Conservation (phyloP, 345 rosid genomes). For the Acer yangbiense region DNA sequence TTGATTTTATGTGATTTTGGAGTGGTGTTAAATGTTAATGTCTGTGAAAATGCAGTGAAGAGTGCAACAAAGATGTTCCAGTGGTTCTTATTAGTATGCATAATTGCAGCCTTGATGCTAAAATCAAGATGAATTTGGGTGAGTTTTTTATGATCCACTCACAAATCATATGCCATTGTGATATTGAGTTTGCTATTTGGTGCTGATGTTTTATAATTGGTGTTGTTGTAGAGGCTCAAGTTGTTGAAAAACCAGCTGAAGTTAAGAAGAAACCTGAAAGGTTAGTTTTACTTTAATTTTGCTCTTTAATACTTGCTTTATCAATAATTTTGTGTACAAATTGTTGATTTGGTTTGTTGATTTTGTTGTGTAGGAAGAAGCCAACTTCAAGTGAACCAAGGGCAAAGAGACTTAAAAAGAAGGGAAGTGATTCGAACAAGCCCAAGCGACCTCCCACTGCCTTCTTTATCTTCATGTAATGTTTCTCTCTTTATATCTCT, state of each 20-base stretch:
- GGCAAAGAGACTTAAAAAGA: constrained; percentile 59
- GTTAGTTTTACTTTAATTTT: constrained; percentile 22
- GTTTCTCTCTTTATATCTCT: neutral
- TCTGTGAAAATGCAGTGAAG: constrained; percentile 52
- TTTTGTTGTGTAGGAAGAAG: constrained; percentile 54
- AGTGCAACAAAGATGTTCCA: constrained; percentile 73
- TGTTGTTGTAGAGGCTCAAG: constrained; percentile 63
- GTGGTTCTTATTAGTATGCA: constrained; percentile 82
- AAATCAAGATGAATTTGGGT: constrained; percentile 80
- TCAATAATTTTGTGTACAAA: neutral
- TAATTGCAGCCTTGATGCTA: constrained; percentile 86
- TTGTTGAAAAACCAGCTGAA: constrained; percentile 64
- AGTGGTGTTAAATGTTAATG: neutral
- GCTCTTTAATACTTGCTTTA: neutral
- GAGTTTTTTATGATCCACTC: neutral
- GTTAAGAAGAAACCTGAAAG: constrained; percentile 72
- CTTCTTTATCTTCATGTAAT: constrained; percentile 85
- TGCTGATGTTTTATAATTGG: neutral
- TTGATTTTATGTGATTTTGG: neutral
- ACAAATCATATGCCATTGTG: neutral
- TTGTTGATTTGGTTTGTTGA: neutral
- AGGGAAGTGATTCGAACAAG: constrained; percentile 45
- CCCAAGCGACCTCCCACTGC: constrained; percentile 85
- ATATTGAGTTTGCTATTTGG: neutral
- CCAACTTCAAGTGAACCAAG: constrained; percentile 65